These are phyloP conservation scores for Lepidium aucheri DNA, from an alignment of 345 rosid genomes.

Conservation along the genomic window DNA sequence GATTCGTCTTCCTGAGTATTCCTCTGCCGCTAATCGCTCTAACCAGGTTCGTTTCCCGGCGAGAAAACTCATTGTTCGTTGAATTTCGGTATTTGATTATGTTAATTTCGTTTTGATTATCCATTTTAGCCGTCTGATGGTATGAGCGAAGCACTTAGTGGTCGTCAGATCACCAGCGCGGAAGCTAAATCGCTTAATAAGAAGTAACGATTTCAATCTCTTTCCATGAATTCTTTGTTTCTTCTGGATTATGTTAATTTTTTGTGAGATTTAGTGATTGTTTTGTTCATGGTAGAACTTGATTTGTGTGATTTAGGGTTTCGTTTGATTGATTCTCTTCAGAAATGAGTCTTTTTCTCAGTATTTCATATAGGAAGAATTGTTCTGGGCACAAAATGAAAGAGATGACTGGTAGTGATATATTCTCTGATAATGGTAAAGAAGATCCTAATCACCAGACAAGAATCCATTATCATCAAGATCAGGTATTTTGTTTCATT, in stretches of 20 bases:
- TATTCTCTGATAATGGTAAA: constrained; percentile 42
- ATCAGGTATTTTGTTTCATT: constrained; percentile 14
- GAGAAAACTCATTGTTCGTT: not conserved
- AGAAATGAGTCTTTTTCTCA: not conserved
- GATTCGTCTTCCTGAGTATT: constrained; percentile 30
- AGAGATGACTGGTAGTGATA: constrained; percentile 70
- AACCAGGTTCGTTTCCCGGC: constrained; percentile 26
- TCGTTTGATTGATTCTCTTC: not conserved
- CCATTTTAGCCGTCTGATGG: constrained; percentile 48
- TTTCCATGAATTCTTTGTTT: not conserved
- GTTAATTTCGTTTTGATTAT: not conserved
- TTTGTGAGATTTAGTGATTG: not conserved
- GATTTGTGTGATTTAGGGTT: not conserved
- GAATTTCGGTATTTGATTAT: not conserved
- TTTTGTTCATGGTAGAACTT: not conserved
- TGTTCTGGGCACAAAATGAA: constrained; percentile 67
- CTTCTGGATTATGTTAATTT: not conserved
- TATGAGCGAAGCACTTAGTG: constrained; percentile 51
- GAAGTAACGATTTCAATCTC: constrained; percentile 36
- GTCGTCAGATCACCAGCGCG: constrained; percentile 56
- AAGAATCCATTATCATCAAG: constrained; percentile 57
- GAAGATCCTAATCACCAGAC: constrained; percentile 32
- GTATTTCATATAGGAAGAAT: constrained; percentile 42
- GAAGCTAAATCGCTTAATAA: constrained; percentile 54
- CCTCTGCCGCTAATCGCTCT: constrained; percentile 29